Conservation (phyloP, 2,329 filamentous ascomycete species). For the Aspergillus caelatus region DNA sequence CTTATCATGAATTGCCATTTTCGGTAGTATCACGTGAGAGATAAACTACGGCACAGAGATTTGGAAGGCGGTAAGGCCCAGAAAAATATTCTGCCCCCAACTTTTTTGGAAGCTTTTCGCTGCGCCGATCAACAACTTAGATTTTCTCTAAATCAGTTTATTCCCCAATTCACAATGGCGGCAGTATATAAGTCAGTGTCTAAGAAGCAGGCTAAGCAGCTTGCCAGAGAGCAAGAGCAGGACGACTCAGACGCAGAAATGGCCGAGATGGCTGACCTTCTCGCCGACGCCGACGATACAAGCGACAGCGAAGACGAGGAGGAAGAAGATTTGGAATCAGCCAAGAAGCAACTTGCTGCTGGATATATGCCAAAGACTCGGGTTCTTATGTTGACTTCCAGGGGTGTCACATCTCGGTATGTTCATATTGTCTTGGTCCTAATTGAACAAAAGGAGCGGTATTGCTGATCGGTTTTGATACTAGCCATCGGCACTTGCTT, state of each 20-base stretch:
- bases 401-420: slow-evolving; percentile 87
- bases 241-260: slow-evolving; percentile 53
- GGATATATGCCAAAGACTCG: slow-evolving; percentile 54
- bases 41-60: not conserved
- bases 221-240: slow-evolving; percentile 54
- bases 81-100: slow-evolving; percentile 43
- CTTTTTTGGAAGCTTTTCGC: slow-evolving; percentile 29
- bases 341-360: slow-evolving; percentile 36
- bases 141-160: slow-evolving; percentile 15
- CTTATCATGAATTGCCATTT: not conserved
- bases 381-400: slow-evolving; percentile 86
- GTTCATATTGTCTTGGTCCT: slow-evolving; percentile 19
- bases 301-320: slow-evolving; percentile 43
- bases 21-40: slow-evolving; percentile 25
- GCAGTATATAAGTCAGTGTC: slow-evolving; percentile 75
- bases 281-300: slow-evolving; percentile 40
- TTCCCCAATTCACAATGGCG: slow-evolving; percentile 57
- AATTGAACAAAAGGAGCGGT: not conserved
- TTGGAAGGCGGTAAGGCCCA: slow-evolving; percentile 29
- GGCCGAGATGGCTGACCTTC: slow-evolving; percentile 42
- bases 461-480: slow-evolving; percentile 7
- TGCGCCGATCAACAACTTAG: slow-evolving; percentile 18
- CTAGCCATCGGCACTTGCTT: slow-evolving; percentile 87
- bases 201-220: slow-evolving; percentile 54
- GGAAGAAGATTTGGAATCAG: slow-evolving; percentile 31